Percentiles rank a stretch among this genome's conserved stretches.
Evolutionary conservation across 108 stramenopile species (phyloP).

Genomic region (Ochromonas danica): DNA sequence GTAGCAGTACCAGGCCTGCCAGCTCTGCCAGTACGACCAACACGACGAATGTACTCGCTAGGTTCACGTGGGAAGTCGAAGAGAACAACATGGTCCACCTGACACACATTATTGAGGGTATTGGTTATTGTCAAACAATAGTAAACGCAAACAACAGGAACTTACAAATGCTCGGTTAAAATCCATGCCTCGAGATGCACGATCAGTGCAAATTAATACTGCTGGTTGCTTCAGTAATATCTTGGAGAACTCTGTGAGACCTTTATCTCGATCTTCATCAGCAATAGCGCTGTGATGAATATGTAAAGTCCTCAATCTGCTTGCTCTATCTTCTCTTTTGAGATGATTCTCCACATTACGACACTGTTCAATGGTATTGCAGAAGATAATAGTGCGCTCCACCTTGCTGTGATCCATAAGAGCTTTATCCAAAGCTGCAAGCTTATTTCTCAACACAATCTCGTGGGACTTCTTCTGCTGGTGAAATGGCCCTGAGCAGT

Average conservation of each 20-base stretch:
- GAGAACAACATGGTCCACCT: constrained; percentile 81
- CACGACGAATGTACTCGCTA: constrained; percentile 82
- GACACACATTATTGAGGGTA: neutral
- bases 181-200: constrained; percentile 88
- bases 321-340: constrained; percentile 69
- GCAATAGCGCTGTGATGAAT: constrained; percentile 84
- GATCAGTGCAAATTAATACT: constrained; percentile 90
- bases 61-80: constrained; percentile 93
- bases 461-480: constrained; percentile 60
- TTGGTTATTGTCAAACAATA: neutral
- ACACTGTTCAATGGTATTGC: constrained; percentile 91
- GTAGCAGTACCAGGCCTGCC: constrained; percentile 77
- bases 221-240: constrained; percentile 33
- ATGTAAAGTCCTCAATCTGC: constrained; percentile 48
- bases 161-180: constrained; percentile 53
- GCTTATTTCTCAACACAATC: constrained; percentile 75
- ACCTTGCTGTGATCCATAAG: constrained; percentile 39
- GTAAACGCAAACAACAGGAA: neutral
- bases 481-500: constrained; percentile 76
- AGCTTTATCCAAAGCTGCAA: constrained; percentile 71
- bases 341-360: constrained; percentile 84
- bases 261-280: constrained; percentile 62
- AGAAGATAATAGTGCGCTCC: constrained; percentile 82
- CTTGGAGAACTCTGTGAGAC: constrained; percentile 60
- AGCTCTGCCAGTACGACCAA: constrained; percentile 86